Percentiles rank a stretch among this genome's conserved stretches.
These are phyloP conservation scores for Neobulgaria alba DNA, from an alignment of 2,329 filamentous ascomycete species.

Conservation along the genomic window DNA sequence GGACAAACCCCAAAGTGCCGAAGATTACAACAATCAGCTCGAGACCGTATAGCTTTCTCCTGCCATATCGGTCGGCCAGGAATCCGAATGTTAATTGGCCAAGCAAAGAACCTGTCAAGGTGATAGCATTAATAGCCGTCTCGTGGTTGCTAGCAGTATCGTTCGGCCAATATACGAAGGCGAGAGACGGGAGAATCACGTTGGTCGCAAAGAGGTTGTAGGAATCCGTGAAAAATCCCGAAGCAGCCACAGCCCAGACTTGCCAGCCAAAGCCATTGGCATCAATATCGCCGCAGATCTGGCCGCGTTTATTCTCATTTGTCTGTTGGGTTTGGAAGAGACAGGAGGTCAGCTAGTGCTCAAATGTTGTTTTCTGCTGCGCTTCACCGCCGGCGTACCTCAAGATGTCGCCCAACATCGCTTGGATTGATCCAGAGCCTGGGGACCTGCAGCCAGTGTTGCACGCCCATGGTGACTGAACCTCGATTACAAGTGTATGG, in stretches of 20 bases:
- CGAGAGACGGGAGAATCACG: slow-evolving; percentile 60
- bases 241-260: slow-evolving; percentile 54
- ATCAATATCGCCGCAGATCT: slow-evolving; percentile 7
- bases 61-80: slow-evolving; percentile 65
- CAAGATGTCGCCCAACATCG: slow-evolving; percentile 2
- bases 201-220: slow-evolving; percentile 77
- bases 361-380: too few species aligned
- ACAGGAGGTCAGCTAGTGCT: too few species aligned
- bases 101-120: slow-evolving; percentile 68
- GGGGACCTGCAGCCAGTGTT: too few species aligned
- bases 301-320: slow-evolving; percentile 3
- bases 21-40: slow-evolving; percentile 62
- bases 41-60: slow-evolving; percentile 72
- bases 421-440: slow-evolving; percentile 3
- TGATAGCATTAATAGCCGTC: slow-evolving; percentile 72
- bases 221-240: slow-evolving; percentile 75
- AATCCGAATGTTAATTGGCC: slow-evolving; percentile 71
- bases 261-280: slow-evolving; percentile 5
- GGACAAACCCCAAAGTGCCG: slow-evolving; percentile 36
- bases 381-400: background rate
- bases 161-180: slow-evolving; percentile 48
- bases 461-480: too few species aligned
- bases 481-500: too few species aligned
- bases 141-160: slow-evolving; percentile 42
- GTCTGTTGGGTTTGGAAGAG: slow-evolving; percentile 1